A percentile compares a stretch with the other conserved stretches of the same genome.
These are phyloP conservation scores for Niebla homalea DNA, from an alignment of 495 filamentous ascomycete genomes.

Conservation along the genomic window DNA sequence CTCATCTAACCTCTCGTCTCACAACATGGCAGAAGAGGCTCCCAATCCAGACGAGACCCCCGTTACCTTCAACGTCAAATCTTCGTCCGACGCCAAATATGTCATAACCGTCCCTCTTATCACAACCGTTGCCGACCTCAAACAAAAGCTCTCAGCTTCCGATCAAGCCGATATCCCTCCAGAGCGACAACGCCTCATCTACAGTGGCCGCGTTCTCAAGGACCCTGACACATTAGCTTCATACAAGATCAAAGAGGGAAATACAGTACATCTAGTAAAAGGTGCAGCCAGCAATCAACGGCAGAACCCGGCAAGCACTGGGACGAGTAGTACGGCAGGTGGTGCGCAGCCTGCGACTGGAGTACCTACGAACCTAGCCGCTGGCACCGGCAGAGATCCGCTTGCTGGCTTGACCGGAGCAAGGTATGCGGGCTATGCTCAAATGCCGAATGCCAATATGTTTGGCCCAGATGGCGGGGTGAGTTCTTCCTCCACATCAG, in stretches of 20 bases:
- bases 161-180: conserved; percentile 75
- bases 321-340: conserved; percentile 32
- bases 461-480: conserved; percentile 97
- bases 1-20: background rate
- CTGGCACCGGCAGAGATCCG: conserved; percentile 83
- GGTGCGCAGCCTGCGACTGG: conserved; percentile 35
- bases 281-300: conserved; percentile 81
- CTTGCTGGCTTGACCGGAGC: conserved; percentile 86
- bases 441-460: conserved; percentile 72
- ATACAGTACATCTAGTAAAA: conserved; percentile 93
- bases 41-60: conserved; percentile 34
- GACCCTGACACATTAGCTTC: conserved; percentile 69
- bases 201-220: conserved; percentile 92
- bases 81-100: conserved; percentile 72
- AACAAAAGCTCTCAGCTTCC: conserved; percentile 64
- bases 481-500: conserved; percentile 30
- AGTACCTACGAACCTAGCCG: conserved; percentile 80
- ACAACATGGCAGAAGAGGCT: conserved; percentile 32
- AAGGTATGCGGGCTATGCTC: conserved; percentile 82
- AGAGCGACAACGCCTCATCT: conserved; percentile 88
- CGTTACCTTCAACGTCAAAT: conserved; percentile 91
- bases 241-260: conserved; percentile 92
- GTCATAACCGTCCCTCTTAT: conserved; percentile 63
- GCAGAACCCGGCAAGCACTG: conserved; percentile 42
- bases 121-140: conserved; percentile 74